Conservation (phyloP, 2,329 filamentous ascomycete genomes). For the Ophiocordyceps robertsii region DNA sequence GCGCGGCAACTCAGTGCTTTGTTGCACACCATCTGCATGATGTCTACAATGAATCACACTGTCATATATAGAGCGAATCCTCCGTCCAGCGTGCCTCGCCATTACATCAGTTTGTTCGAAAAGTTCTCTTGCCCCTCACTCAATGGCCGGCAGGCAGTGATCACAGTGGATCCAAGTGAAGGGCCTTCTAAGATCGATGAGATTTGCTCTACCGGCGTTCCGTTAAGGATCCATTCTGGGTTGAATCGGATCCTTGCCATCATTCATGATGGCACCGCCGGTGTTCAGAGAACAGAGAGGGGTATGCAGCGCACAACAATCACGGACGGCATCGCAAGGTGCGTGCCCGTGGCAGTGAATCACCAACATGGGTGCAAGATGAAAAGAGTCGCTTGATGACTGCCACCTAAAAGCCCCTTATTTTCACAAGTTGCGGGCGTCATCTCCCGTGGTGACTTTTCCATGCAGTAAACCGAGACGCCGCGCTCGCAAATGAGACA, state of each 20-base stretch:
- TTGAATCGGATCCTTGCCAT: conserved; percentile 57
- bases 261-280: conserved; percentile 64
- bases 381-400: background rate
- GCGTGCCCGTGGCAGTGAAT: no score
- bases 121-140: conserved; percentile 27
- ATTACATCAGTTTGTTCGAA: conserved; percentile 19
- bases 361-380: background rate
- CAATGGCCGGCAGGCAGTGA: conserved; percentile 15
- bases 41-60: no score
- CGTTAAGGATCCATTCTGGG: conserved; percentile 64
- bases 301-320: background rate
- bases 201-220: conserved; percentile 59
- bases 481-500: conserved; percentile 1
- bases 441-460: background rate
- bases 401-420: background rate
- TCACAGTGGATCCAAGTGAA: conserved; percentile 11
- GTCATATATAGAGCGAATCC: no score
- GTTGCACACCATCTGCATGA: no score
- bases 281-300: conserved; percentile 15
- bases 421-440: background rate
- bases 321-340: background rate
- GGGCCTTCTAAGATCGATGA: conserved; percentile 25
- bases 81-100: no score
- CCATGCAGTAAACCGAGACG: conserved; percentile 1
- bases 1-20: no score